Percentiles rank a stretch among this genome's conserved stretches.
phyloP scores from a whole-genome alignment of 257 asterid genomes.

The Solanum rostratum region DNA sequence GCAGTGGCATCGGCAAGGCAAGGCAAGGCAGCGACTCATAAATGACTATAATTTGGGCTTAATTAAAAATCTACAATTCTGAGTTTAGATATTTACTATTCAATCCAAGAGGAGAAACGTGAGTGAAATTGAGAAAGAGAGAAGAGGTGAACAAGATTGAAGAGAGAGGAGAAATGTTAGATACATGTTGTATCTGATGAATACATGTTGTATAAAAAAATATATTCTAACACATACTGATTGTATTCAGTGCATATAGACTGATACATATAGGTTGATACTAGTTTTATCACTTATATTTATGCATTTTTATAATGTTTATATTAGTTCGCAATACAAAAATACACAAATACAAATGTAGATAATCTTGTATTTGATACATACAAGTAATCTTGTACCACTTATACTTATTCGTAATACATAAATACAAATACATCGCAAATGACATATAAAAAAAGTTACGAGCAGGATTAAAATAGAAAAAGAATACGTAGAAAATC shows the following conservation, averaged over 20 bases:
- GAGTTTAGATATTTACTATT: rapidly evolving
- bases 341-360: background rate
- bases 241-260: no score
- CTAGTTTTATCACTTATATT: background rate
- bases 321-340: background rate
- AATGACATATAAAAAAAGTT: no score
- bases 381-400: background rate
- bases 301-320: no score
- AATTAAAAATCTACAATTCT: no score
- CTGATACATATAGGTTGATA: background rate
- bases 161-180: background rate
- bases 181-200: background rate
- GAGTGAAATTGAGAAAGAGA: no score
- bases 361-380: background rate
- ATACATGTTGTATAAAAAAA: background rate
- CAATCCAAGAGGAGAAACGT: background rate
- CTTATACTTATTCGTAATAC: background rate
- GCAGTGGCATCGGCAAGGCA: no score
- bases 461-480: no score
- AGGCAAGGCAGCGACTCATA: no score
- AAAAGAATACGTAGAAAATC: no score
- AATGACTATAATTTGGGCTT: no score
- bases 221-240: background rate
- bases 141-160: background rate
- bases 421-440: background rate